Base-by-base conservation (phyloP, 1,284 basidiomycete species). In the Porodaedalea pini region DNA sequence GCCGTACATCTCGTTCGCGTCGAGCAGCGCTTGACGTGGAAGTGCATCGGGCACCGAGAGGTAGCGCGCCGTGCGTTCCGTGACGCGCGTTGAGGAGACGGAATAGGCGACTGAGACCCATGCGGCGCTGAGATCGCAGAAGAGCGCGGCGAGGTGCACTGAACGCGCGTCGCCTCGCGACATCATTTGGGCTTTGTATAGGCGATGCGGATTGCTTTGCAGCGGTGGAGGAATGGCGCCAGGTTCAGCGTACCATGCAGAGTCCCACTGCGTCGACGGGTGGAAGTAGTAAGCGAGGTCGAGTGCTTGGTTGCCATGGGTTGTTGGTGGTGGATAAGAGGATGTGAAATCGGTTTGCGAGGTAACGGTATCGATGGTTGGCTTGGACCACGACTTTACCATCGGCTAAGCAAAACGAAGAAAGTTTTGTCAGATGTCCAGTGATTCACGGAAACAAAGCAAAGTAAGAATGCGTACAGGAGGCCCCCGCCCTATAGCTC, bases 91-190 rank as follows among this genome's bases (percentile, higher is more conserved):
- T 70, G 72, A 66, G 7, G 68, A 64, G 11, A 68, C 68, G 19
- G 67, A 67, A 60, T 71, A 79, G 31, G 69, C 60, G 51, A 80
- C 73, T 32, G 67, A 68, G 62, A 72, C 76, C 76, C 78, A 82
- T 67, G 75, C 76, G 27, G 77, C 65, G 65, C 76, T 78, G 51
- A 81, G 71, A 59, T 82, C 80, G 3, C 73, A 67, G 68, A 79
- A 81, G 37, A 80, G 62, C 4, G 74, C 67, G 17, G 74, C 75
- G 48, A 70, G 68, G 39, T 63, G 64, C 31, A 73, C 54, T 0
- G 70, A 73, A 55, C 73, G 73, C 29, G 62, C 68, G 8, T 63
- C 60, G 2, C 74, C 74, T 11, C 60, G 61, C 4, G 67, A 66
- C 58, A 62, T 57, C 58, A 71, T 73, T 15, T 70, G 65, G 49